Base-by-base conservation (phyloP, 768 basidiomycete genomes). In the Lactarius trivialis region DNA sequence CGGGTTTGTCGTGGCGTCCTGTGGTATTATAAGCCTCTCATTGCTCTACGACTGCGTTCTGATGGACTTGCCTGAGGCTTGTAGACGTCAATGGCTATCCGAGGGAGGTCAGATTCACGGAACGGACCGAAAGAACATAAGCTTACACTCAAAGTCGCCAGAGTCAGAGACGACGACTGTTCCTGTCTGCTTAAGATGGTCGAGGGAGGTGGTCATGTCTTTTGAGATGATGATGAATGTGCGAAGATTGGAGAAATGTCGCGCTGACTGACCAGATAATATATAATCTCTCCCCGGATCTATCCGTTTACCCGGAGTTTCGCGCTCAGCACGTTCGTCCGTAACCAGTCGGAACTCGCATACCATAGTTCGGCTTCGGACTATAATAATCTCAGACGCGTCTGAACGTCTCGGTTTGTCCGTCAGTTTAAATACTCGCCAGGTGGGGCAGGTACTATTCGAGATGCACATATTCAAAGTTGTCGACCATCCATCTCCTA, bases 1-100 rank as follows among this genome's bases (percentile, higher is more conserved):
- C 19, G 97, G 97, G 80, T 98, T 99, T 67, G 97, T 99, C 50
- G 97, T 98, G 24, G 96, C 96, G 80, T 98, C 96, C 86, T 94
- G 71, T 1, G 67, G 33, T 54, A 49, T 36, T 53, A 49, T 65
- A 64, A 37, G 21, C 34, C 53, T 24, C 12, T 39, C 26, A 56
- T 33, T 24, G 39, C 21, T 30, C 17, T 48, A 41, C 37, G n/a
- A 39, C 17, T 45, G 26, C 12, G 30, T 15, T 32, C 12, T 34
- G 56, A 52, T 43, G 56, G 56, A 68, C 70, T 68, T 73, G 84
- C 86, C 79, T 91, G 93, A 69, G 96, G 96, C 79, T 97, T 95
- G 86, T 96, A 98, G 65, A 82, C 86, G 78, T 87, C 93, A 81
- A 98, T 97, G 67, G 89, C 92, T 94, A 34, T 41, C 34, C 15